Conservation (phyloP, 1,284 basidiomycete genomes). For the Tilletia walkeri region DNA sequence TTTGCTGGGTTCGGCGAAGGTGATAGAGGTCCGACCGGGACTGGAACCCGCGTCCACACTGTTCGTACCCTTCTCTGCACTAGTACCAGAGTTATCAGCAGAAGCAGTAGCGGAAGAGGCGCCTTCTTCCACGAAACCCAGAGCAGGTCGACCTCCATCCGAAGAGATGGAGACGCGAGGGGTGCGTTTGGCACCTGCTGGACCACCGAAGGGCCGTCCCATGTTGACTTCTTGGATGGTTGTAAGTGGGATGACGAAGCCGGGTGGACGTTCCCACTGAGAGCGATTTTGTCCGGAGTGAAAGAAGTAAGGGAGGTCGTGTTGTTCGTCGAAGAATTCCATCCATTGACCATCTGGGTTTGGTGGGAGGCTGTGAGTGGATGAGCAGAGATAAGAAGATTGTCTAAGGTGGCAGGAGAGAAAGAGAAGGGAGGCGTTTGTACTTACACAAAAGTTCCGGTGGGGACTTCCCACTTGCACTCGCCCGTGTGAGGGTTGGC, state of each 20-base stretch:
- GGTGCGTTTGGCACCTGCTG: background rate
- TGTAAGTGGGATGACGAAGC: slow-evolving; percentile 83
- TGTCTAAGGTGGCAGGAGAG: background rate
- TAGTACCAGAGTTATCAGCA: no score
- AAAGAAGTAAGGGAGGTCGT: slow-evolving; percentile 84
- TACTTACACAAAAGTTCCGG: slow-evolving; percentile 74
- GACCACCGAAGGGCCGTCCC: background rate
- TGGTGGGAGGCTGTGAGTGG: slow-evolving; percentile 65
- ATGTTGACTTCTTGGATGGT: slow-evolving; percentile 67
- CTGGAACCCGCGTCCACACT: background rate
- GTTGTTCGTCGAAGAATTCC: slow-evolving; percentile 78
- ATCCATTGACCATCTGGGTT: slow-evolving; percentile 87
- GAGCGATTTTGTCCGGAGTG: slow-evolving; percentile 83
- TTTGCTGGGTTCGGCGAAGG: slow-evolving; percentile 16
- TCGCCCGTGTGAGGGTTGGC: slow-evolving; percentile 88
- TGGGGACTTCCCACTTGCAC: slow-evolving; percentile 85
- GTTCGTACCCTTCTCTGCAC: no score
- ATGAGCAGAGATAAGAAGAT: background rate
- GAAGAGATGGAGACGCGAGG: slow-evolving; percentile 9
- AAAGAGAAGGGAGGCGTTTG: background rate
- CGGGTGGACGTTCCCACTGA: slow-evolving; percentile 79
- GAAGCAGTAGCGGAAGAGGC: background rate
- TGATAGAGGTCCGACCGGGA: slow-evolving; percentile 24
- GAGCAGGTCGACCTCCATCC: background rate
- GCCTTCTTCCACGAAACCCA: no score